Conservation (phyloP, 2,329 filamentous ascomycete genomes). For the Geosmithia putterillii region DNA sequence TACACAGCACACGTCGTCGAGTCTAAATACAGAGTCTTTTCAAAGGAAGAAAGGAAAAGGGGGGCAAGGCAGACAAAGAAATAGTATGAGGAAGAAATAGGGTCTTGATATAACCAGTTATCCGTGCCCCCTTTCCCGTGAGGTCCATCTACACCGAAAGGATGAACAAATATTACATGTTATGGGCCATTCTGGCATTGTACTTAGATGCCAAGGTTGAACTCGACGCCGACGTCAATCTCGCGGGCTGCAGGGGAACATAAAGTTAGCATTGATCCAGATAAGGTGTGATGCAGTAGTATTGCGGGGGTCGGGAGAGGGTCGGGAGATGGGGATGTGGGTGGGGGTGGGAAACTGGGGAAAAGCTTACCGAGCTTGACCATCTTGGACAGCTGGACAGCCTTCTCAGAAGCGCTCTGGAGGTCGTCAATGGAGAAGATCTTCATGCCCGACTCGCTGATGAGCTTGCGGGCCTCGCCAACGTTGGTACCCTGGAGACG, state of each 20-base stretch:
- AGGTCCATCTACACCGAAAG: background rate
- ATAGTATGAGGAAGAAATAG: background rate
- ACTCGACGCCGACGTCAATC: constrained; percentile 94
- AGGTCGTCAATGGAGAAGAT: constrained; percentile 99
- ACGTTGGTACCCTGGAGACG: constrained; percentile 98
- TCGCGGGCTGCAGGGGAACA: constrained; percentile 55
- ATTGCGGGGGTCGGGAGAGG: background rate
- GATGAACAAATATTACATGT: constrained; percentile 5
- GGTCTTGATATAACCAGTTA: background rate
- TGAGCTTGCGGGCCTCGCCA: constrained; percentile 81
- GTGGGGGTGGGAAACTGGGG: constrained; percentile 57
- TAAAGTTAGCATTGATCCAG: constrained; percentile 7
- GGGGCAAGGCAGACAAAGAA: background rate
- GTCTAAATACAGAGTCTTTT: background rate
- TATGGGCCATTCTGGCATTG: constrained; percentile 2
- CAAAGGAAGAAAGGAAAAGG: background rate
- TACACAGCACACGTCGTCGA: background rate
- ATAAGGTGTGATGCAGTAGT: background rate
- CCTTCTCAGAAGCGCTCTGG: constrained; percentile 93
- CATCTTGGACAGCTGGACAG: constrained; percentile 97
- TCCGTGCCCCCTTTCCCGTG: background rate
- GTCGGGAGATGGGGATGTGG: background rate
- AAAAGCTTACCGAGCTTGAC: constrained; percentile 83
- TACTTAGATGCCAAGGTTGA: constrained; percentile 79
- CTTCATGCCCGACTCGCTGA: constrained; percentile 97